These are phyloP conservation scores for Thelephora terrestris DNA, from an alignment of 1,284 basidiomycete species.

Conservation along the genomic window DNA sequence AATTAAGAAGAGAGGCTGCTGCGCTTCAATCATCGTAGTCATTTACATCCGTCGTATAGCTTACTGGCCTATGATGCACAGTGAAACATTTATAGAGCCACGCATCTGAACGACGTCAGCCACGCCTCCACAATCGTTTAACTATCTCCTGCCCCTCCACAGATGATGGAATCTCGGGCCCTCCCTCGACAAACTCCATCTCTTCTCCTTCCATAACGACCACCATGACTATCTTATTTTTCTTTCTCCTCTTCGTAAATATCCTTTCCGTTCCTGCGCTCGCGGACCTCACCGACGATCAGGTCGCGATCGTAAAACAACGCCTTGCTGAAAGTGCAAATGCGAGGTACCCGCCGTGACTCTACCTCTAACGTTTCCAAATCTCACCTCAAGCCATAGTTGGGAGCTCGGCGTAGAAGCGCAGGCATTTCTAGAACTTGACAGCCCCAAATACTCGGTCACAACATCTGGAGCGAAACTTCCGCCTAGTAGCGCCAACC, in stretches of 20 bases:
- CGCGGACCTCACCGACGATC: constrained; percentile 25
- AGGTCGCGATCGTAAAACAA: constrained; percentile 28
- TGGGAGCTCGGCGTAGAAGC: constrained; percentile 80
- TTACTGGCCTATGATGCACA: too few species aligned
- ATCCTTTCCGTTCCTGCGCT: not conserved
- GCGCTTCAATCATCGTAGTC: constrained; percentile 13
- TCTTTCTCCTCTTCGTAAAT: constrained; percentile 1
- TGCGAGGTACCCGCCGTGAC: constrained; percentile 29
- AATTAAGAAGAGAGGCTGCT: constrained; percentile 56
- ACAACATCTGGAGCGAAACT: constrained; percentile 16
- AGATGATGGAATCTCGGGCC: not conserved
- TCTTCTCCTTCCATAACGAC: not conserved
- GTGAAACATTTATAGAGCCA: too few species aligned
- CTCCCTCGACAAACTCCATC: too few species aligned
- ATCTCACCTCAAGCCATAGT: constrained; percentile 25
- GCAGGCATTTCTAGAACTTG: constrained; percentile 61
- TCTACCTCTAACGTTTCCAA: not conserved
- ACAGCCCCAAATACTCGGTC: constrained; percentile 55
- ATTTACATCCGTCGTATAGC: too few species aligned
- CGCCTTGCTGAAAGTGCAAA: constrained; percentile 37
- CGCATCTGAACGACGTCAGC: too few species aligned
- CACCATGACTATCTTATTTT: not conserved
- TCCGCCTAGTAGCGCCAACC: constrained; percentile 28
- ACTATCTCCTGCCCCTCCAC: too few species aligned
- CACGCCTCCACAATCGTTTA: too few species aligned